phyloP scores from a whole-genome alignment of 2,329 filamentous ascomycete genomes.

The Fusarium incarnatum region DNA sequence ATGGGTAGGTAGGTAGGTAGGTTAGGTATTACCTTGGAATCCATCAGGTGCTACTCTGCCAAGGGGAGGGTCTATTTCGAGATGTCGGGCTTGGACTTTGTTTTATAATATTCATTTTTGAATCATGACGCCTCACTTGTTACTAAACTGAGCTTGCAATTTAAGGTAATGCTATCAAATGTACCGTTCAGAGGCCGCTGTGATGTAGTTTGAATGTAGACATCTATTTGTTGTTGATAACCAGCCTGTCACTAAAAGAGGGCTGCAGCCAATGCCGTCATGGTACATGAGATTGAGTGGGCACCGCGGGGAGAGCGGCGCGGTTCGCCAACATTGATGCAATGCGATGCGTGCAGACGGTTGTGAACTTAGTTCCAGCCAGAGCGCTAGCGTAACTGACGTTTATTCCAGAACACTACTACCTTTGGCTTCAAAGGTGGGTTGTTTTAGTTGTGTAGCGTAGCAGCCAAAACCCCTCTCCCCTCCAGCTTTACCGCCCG shows the following conservation, averaged over 20 bases:
- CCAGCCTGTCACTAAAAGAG: slow-evolving; percentile 18
- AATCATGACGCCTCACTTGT: too few relatives aligned
- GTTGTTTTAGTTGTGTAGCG: background rate
- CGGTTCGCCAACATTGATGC: slow-evolving; percentile 30
- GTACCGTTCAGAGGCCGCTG: background rate
- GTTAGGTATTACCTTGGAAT: background rate
- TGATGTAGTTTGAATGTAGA: background rate
- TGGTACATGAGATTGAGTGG: slow-evolving; percentile 35
- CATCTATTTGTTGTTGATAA: slow-evolving; percentile 11
- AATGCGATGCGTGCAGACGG: slow-evolving; percentile 12
- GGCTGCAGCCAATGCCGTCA: slow-evolving; percentile 38
- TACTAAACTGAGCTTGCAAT: background rate
- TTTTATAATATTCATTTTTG: background rate
- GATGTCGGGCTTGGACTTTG: background rate
- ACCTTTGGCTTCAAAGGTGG: slow-evolving; percentile 9
- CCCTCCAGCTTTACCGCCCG: background rate
- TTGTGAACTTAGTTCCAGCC: slow-evolving; percentile 13
- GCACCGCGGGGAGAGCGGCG: slow-evolving; percentile 36
- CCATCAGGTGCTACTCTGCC: background rate
- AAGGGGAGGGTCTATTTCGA: background rate
- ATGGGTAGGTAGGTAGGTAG: background rate
- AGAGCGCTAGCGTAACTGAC: slow-evolving; percentile 32
- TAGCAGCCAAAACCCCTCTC: slow-evolving; percentile 4
- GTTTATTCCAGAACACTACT: slow-evolving; percentile 42
- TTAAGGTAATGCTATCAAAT: background rate